Conservation (phyloP, 2,329 filamentous ascomycete species). For the Pestalotiopsis sp. region DNA sequence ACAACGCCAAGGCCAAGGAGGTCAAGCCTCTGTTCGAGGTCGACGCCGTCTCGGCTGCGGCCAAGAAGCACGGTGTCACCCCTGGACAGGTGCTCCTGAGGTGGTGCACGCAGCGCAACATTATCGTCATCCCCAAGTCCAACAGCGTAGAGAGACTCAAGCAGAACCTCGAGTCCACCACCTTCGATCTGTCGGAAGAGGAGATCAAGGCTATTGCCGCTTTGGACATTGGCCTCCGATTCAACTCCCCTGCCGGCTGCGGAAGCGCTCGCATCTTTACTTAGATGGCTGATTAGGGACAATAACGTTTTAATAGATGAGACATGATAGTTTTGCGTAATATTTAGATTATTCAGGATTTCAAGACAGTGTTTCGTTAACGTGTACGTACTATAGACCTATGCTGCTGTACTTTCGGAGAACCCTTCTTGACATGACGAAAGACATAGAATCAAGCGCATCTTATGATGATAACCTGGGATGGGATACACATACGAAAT, state of each 20-base stretch:
- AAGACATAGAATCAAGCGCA: too few species aligned
- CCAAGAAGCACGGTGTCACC: conserved; percentile 58
- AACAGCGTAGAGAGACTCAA: conserved; percentile 53
- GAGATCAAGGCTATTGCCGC: conserved; percentile 58
- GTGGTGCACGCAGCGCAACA: conserved; percentile 65
- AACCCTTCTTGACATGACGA: too few species aligned
- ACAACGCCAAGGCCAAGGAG: conserved; percentile 25
- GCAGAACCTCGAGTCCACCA: conserved; percentile 57
- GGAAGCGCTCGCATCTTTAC: conserved; percentile 32
- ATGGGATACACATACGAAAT: too few species aligned
- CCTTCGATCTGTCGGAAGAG: conserved; percentile 52
- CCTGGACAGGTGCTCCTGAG: conserved; percentile 67
- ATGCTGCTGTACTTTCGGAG: too few species aligned
- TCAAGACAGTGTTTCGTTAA: background rate
- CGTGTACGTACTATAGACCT: too few species aligned
- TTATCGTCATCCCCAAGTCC: conserved; percentile 66
- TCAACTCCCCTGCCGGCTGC: conserved; percentile 53
- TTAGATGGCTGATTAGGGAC: conserved; percentile 17
- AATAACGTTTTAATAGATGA: background rate
- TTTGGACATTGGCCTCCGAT: conserved; percentile 54
- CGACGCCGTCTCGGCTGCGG: conserved; percentile 52
- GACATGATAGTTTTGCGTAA: background rate
- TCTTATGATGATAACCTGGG: too few species aligned
- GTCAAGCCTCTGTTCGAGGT: conserved; percentile 34
- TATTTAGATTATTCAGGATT: background rate